These are phyloP conservation scores for Leccinum sublutescens DNA, from an alignment of 768 basidiomycete genomes.

Conservation along the genomic window DNA sequence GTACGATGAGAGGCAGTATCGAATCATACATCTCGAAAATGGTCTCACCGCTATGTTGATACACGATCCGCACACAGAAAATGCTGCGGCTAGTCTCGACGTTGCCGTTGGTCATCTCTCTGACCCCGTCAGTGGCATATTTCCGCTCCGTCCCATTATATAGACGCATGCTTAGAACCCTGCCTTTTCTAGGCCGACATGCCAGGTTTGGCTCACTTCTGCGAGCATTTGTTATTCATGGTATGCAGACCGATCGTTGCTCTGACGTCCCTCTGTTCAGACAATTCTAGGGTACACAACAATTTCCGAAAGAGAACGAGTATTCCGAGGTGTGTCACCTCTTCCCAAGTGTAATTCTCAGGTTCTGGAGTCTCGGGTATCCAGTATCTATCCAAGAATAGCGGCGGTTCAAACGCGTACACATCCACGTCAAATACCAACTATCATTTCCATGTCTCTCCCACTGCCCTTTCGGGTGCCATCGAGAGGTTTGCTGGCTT, in stretches of 20 bases:
- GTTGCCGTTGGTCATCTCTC: slow-evolving; percentile 92
- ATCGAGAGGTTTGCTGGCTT: slow-evolving; percentile 80
- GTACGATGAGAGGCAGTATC: slow-evolving; percentile 78
- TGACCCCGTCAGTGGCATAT: slow-evolving; percentile 71
- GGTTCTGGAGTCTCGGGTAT: neutral
- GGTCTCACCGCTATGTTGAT: slow-evolving; percentile 85
- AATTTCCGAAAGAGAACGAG: slow-evolving; percentile 90
- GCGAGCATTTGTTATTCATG: slow-evolving; percentile 96
- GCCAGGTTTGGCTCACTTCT: slow-evolving; percentile 92
- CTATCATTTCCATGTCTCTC: slow-evolving; percentile 75
- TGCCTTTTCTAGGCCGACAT: slow-evolving; percentile 62
- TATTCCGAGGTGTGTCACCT: slow-evolving; percentile 68
- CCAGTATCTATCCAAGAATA: slow-evolving; percentile 76
- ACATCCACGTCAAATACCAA: slow-evolving; percentile 92
- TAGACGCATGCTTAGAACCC: neutral
- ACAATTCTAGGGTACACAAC: slow-evolving; percentile 63
- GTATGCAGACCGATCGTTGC: slow-evolving; percentile 41
- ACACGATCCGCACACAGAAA: slow-evolving; percentile 84
- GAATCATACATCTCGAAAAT: slow-evolving; percentile 81
- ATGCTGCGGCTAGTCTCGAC: slow-evolving; percentile 91
- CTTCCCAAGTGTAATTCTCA: neutral
- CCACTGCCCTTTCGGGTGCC: slow-evolving; percentile 61
- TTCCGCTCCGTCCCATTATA: neutral
- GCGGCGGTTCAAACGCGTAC: slow-evolving; percentile 90
- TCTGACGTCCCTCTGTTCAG: neutral